A percentile compares a stretch with the other conserved stretches of the same genome.
Evolutionary conservation across 1,139 yeast species (phyloP).

Genomic region (Lodderomyces beijingensis): DNA sequence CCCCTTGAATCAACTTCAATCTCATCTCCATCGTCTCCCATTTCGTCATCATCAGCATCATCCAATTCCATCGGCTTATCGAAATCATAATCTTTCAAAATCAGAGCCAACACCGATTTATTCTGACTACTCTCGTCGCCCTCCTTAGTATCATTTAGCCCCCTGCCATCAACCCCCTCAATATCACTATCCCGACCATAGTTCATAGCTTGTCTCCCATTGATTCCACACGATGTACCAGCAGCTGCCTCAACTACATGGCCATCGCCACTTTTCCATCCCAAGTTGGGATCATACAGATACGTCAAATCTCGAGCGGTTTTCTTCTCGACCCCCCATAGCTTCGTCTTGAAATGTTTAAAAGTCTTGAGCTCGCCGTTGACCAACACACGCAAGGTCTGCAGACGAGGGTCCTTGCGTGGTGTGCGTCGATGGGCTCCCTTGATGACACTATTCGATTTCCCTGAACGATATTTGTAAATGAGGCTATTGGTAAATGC

Average conservation of each 20-base stretch:
- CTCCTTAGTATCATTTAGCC: conserved; percentile 20
- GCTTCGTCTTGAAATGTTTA: conserved; percentile 63
- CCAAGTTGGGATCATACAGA: conserved; percentile 34
- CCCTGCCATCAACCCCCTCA: conserved; percentile 15
- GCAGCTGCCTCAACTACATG: conserved; percentile 60
- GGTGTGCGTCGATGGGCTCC: conserved; percentile 61
- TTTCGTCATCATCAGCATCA: conserved; percentile 34
- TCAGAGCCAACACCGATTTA: conserved; percentile 47
- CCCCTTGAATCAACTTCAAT: conserved; percentile 50
- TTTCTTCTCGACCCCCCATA: conserved; percentile 87
- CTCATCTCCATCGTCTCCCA: conserved; percentile 25
- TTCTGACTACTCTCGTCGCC: conserved; percentile 28
- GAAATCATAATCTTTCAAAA: conserved; percentile 53
- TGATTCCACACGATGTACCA: conserved; percentile 21
- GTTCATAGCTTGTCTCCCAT: conserved; percentile 17
- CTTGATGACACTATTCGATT: conserved; percentile 42
- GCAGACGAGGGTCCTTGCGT: conserved; percentile 41
- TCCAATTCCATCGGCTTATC: conserved; percentile 57
- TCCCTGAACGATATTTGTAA: conserved; percentile 26
- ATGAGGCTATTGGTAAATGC: conserved; percentile 17
- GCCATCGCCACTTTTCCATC: conserved; percentile 83
- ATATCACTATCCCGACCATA: conserved; percentile 13
- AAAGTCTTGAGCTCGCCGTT: conserved; percentile 58
- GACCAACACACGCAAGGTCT: conserved; percentile 63
- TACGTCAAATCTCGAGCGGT: conserved; percentile 58